Evolutionary conservation across 495 filamentous ascomycete species (phyloP).

Genomic region (Tirmania nivea): DNA sequence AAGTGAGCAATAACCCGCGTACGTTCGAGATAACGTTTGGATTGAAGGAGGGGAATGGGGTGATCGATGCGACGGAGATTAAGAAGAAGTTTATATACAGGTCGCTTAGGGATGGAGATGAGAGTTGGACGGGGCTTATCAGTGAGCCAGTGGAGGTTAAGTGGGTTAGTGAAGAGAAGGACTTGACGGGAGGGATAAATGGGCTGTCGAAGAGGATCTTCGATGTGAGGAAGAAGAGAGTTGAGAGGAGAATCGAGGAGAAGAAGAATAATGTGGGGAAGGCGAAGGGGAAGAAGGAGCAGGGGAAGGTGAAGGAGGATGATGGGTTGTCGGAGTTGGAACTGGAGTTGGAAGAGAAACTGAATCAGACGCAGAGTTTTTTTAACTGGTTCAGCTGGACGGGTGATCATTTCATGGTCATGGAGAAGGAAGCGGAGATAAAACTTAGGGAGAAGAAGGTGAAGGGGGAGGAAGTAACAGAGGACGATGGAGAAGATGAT

Average conservation of each 20-base stretch:
- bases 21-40: conserved; percentile 38
- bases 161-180: conserved; percentile 60
- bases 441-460: conserved; percentile 1
- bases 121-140: conserved; percentile 34
- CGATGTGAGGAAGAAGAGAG: conserved; percentile 16
- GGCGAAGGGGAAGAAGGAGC: neutral
- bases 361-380: conserved; percentile 41
- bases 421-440: conserved; percentile 6
- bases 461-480: neutral
- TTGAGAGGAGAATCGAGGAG: conserved; percentile 21
- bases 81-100: conserved; percentile 53
- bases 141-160: conserved; percentile 66
- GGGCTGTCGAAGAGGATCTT: conserved; percentile 22
- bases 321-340: conserved; percentile 29
- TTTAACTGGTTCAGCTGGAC: conserved; percentile 63
- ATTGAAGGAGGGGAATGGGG: conserved; percentile 24
- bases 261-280: conserved; percentile 22
- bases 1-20: conserved; percentile 34
- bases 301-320: neutral
- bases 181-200: conserved; percentile 46
- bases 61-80: conserved; percentile 36
- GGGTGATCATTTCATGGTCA: conserved; percentile 9
- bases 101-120: conserved; percentile 33
- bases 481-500: neutral
- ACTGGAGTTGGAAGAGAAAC: conserved; percentile 32